phyloP scores from a whole-genome alignment of 2,329 filamentous ascomycete species.

The Xylaria sp. region DNA sequence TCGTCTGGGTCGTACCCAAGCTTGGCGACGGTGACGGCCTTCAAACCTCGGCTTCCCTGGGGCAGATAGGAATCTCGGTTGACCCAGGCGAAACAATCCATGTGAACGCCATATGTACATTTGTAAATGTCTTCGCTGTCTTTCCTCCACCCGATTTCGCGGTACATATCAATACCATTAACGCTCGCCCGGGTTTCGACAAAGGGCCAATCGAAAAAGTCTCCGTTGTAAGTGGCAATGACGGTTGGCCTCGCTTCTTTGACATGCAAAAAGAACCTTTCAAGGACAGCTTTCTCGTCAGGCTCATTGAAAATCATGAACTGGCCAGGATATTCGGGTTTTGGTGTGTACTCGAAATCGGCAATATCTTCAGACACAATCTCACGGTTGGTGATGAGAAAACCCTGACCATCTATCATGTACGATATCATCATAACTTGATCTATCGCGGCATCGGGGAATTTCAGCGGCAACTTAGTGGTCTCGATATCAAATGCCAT shows the following conservation, averaged over 20 bases:
- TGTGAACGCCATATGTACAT: constrained; percentile 94
- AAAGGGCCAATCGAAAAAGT: constrained; percentile 99
- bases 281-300: constrained; percentile 86
- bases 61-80: constrained; percentile 98
- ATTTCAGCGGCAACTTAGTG: constrained; percentile 93
- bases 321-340: constrained; percentile 91
- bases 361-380: constrained; percentile 97
- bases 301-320: constrained; percentile 99
- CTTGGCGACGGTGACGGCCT: constrained; percentile 97
- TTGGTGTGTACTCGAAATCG: constrained; percentile 98
- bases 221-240: constrained; percentile 99
- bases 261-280: constrained; percentile 94
- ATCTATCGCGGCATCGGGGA: constrained; percentile 92
- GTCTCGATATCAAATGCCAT: constrained; percentile 99
- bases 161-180: constrained; percentile 98
- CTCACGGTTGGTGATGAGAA: constrained; percentile 96
- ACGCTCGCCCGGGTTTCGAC: constrained; percentile 93
- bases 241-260: constrained; percentile 95
- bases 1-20: constrained; percentile 98
- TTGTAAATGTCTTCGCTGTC: constrained; percentile 97
- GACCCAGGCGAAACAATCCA: constrained; percentile 99
- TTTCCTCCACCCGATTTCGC: constrained; percentile 95
- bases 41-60: constrained; percentile 95
- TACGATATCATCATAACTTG: constrained; percentile 99
- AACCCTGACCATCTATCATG: constrained; percentile 99